Base-by-base conservation (phyloP, 2,329 filamentous ascomycete species). In the Trichoderma sp. region DNA sequence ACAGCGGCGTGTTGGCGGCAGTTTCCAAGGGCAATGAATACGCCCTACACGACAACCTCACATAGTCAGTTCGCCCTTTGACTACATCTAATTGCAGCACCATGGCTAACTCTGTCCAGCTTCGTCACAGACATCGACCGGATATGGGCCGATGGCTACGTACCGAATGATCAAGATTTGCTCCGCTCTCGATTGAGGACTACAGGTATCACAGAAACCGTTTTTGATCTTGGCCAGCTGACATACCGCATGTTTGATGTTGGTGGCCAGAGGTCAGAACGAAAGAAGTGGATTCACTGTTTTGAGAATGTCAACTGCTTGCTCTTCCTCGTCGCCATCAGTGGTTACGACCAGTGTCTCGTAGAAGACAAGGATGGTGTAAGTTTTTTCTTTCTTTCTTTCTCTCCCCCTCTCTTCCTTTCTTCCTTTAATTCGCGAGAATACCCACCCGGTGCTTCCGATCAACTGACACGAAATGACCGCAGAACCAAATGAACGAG, bases 261-360 rank as follows among this genome's bases (percentile, higher is more conserved):
- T 52, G 94, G 94, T 86, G 94, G 94, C 72, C 94, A 97, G 81
- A 89, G 94, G 78, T 97, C 93, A 8, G 94, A 97, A 82, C 90
- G 94, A 78, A 97, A 97, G 91, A 97, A 97, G 88, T 97, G 94
- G 94, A 97, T 97, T 75, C 94, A 97, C 84, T 97, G 94, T 83
- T 97, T 97, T 81, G 94, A 97, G 84, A 97, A 97, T 75, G 94
- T 97, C 76, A 97, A 97, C 94, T 12, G 97, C 97, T 74, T 63
- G 45, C 90, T 97, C 50, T 97, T 97, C 89, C 84, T 97, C 64
- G 94, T 97, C 72, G 94, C 94, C 80, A 97, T 97, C 74, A 97
- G 93, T 73, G 94, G 97, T 80, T 97, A 97, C 84, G 94, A 97
- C 79, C 94, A 97, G 83, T 85, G 97, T 70, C 87, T 97, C 48